phyloP scores from a whole-genome alignment of 441 rosid genomes.

The Erodium moschatum region DNA sequence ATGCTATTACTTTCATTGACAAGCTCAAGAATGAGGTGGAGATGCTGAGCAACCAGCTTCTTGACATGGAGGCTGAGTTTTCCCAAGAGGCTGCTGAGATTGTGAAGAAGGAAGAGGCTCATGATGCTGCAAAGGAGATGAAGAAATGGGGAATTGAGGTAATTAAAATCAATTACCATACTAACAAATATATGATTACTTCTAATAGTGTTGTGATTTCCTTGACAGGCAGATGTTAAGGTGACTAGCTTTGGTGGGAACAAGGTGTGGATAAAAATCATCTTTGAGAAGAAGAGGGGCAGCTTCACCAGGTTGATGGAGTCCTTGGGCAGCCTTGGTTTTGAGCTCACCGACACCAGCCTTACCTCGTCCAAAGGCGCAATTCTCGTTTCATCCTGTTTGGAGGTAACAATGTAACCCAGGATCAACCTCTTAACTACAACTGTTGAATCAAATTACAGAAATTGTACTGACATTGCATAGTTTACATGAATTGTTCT shows the following conservation, averaged over 20 bases:
- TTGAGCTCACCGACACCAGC: constrained; percentile 46
- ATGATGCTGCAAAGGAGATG: constrained; percentile 36
- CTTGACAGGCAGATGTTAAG: constrained; percentile 45
- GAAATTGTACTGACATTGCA: no score
- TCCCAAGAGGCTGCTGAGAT: constrained; percentile 20
- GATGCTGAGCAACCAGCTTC: constrained; percentile 43
- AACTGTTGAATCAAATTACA: no score
- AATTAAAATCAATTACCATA: not conserved
- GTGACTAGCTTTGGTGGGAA: constrained; percentile 40
- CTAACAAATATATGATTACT: not conserved
- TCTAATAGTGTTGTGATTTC: not conserved
- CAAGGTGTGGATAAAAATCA: constrained; percentile 59
- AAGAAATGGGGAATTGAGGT: constrained; percentile 46
- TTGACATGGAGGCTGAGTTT: constrained; percentile 36
- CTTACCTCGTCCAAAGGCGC: constrained; percentile 47
- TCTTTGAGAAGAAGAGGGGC: constrained; percentile 43
- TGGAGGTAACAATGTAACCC: constrained; percentile 29
- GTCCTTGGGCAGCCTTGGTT: constrained; percentile 38
- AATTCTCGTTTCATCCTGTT: constrained; percentile 43
- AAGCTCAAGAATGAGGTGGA: constrained; percentile 43
- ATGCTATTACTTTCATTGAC: constrained; percentile 61
- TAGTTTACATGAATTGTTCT: no score
- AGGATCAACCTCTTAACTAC: not conserved
- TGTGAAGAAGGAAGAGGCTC: constrained; percentile 3
- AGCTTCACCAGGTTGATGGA: constrained; percentile 51